Base-by-base conservation (phyloP, 345 rosid species). In the Odontarrhena argentea region DNA sequence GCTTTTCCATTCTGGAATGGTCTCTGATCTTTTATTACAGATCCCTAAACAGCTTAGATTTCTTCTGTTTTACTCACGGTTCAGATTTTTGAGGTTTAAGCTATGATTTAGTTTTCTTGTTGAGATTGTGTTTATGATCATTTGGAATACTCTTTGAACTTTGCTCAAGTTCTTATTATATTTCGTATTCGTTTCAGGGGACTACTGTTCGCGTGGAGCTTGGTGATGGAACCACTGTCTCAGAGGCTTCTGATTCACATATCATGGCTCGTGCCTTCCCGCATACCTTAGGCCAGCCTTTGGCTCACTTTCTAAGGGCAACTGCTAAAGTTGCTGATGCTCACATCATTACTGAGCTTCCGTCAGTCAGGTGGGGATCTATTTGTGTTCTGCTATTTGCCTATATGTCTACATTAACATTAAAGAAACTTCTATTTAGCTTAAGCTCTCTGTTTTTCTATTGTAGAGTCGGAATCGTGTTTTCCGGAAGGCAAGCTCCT, bases 401-500 rank as follows among this genome's bases (percentile, higher is more conserved):
- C n/a, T 18, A 8, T 53, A 13, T 36, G 15, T 60, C 62, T 40
- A 2, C 2, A 47, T 56, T 22, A 14, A 4, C 51, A 8, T 47
- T 52, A 2, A 15, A 41, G 14, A 4, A 58, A 54, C 5, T 67
- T 44, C 4, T 34, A 43, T 59, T 35, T 50, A 55, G 0, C 43
- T 51, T 51, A 4, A 55, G 50, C 22, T 34, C 28, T 15, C 41
- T 68, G 14, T 12, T 22, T 57, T 50, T 36, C n/a, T 63, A 55
- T 42, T 45, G 52, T 80, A 94, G 97, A 87, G 97, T 94, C 5
- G 99, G 97, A 64, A 60, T 94, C 48, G 93, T 91, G 59, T 91
- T 94, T 65, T 84, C 88, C 74, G 99, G 99, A 60, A 87, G 99
- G 77, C 99, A 94, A 62, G 88, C 99, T 45, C 99, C 99, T 0